Conservation (phyloP, 345 rosid genomes). For the Eucalyptus erythrocorys region DNA sequence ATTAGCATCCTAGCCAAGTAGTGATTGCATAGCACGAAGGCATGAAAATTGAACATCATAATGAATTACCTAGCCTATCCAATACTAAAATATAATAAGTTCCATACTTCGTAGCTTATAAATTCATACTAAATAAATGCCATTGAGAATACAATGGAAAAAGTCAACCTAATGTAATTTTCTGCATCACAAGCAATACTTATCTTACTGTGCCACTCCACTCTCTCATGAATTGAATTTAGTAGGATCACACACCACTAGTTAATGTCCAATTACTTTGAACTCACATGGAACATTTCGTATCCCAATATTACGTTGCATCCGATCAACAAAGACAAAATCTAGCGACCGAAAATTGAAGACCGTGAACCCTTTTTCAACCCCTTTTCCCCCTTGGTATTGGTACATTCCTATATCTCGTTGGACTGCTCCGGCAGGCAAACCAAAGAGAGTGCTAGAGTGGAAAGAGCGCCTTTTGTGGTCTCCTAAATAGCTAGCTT, state of each 20-base stretch:
- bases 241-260: background rate
- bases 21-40: background rate
- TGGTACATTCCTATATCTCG: background rate
- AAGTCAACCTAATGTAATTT: background rate
- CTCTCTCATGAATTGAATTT: background rate
- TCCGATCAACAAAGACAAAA: background rate
- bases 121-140: background rate
- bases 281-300: background rate
- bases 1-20: background rate
- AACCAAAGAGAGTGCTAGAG: background rate
- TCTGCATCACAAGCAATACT: background rate
- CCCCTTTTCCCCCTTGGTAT: background rate
- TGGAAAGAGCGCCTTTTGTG: no score
- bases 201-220: background rate
- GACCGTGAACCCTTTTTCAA: background rate
- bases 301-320: background rate
- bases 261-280: background rate
- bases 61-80: background rate
- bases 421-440: background rate
- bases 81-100: background rate
- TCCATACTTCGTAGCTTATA: background rate
- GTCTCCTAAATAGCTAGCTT: no score
- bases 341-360: background rate
- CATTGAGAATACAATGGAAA: no score
- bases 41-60: background rate